Base-by-base conservation (phyloP, 202 grass and related monocot species). In the Panicum virgatum region DNA sequence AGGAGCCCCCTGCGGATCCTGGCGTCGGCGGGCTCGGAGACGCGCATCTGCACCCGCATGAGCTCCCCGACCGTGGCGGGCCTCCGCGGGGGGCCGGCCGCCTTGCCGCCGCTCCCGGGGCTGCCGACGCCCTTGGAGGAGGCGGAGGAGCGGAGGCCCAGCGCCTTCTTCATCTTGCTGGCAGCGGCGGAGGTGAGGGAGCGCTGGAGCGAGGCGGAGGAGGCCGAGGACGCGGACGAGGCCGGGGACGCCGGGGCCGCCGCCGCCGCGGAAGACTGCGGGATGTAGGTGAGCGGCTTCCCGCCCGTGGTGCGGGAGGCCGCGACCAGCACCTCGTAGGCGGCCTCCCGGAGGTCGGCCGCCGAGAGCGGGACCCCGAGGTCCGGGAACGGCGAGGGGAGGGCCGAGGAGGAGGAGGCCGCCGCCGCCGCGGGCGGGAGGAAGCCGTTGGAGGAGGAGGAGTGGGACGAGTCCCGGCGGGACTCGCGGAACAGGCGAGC, bases 81-180 rank as follows among this genome's bases (percentile, higher is more conserved):
- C 43, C 80, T 73, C 27, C 80, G 83, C 22, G 69, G 48, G 26
- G 72, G 9, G 19, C 59, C 19, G 50, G 63, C 38, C 12, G 69
- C 46, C 12, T 26, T 79, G 61, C 62, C 61, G 15, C 82, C 82
- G 70, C 85, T 91, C 23, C 81, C 89, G 26, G 92, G 89, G 87
- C 89, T 94, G 61, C 73, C 85, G 81, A 74, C 69, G 0, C 87
- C 87, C 82, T 92, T 94, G 73, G 82, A 86, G 6, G 89, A 88
- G 8, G 72, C 87, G 50, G 87, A 88, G 62, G 84, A 90, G 66
- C 80, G 89, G 70, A 94, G 85, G 23, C 89, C 89, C 30, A 94
- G 90, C 32, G 96, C 96, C 92, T 89, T 93, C 87, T 98, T 98
- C 88, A 98, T 88, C 96, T 96, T 98, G 89, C 92, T 93, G 38